Evolutionary conservation across 2,329 filamentous ascomycete species (phyloP).

Genomic region (Fusarium concolor): DNA sequence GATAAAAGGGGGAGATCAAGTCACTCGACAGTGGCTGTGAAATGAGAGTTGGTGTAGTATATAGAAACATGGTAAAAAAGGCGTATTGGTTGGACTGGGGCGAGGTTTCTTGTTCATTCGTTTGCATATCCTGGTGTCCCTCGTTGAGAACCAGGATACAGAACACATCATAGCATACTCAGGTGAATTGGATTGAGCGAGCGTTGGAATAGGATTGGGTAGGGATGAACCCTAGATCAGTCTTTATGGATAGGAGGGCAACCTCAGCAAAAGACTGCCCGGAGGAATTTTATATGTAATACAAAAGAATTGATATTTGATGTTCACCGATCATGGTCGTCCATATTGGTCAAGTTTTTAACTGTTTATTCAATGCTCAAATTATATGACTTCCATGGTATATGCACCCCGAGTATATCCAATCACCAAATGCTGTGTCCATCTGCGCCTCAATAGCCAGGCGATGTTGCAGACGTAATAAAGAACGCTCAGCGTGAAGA

Average conservation of each 20-base stretch:
- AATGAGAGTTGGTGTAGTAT: conserved; percentile 15
- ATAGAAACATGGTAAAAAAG: conserved; percentile 31
- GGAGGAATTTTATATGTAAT: conserved; percentile 37
- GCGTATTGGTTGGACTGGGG: conserved; percentile 32
- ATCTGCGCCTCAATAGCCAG: background rate
- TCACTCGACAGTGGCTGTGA: conserved; percentile 7
- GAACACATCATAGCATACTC: conserved; percentile 26
- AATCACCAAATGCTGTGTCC: conserved; percentile 1
- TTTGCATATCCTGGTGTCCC: conserved; percentile 19
- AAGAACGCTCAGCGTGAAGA: conserved; percentile 35
- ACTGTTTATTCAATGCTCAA: conserved; percentile 28
- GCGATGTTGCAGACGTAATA: conserved; percentile 16
- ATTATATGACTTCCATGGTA: conserved; percentile 28
- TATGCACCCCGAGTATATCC: conserved; percentile 17
- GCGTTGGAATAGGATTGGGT: conserved; percentile 4
- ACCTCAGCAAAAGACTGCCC: conserved; percentile 12
- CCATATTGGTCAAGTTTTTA: background rate
- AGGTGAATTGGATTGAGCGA: conserved; percentile 12
- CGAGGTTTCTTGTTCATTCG: conserved; percentile 24
- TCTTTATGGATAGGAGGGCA: conserved; percentile 24
- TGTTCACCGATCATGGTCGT: background rate
- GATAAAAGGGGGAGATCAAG: conserved; percentile 10
- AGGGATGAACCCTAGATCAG: conserved; percentile 13
- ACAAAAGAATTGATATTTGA: conserved; percentile 33
- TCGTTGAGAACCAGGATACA: conserved; percentile 7